Conservation (phyloP, 139 green algal species). For the Penium margaritaceum region DNA sequence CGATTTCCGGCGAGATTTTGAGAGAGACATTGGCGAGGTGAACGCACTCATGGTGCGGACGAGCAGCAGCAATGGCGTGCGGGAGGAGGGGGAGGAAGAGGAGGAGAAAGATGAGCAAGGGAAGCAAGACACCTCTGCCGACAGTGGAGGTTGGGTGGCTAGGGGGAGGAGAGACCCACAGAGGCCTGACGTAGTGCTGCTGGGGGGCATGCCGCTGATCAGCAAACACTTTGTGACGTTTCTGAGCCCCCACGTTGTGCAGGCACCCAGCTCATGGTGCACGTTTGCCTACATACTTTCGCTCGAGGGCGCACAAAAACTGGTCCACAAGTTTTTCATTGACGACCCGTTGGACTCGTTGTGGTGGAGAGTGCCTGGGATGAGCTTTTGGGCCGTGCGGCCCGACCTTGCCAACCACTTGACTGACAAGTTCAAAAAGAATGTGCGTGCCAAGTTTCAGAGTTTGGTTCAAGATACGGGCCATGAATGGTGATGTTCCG, state of each 20-base stretch:
- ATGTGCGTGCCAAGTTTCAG: no score
- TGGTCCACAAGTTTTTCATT: background rate
- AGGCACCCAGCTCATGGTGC: background rate
- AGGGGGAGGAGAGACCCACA: no score
- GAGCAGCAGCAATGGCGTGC: no score
- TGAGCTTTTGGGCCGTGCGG: background rate
- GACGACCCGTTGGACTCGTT: conserved; percentile 1
- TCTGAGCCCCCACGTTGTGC: background rate
- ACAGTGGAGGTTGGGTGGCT: no score
- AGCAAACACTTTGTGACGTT: background rate
- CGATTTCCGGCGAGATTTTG: conserved; percentile 5
- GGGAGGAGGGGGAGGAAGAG: no score
- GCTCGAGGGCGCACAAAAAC: background rate
- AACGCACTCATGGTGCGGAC: no score
- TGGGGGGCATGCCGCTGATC: background rate
- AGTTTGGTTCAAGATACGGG: no score
- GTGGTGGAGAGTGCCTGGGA: background rate
- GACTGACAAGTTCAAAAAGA: no score
- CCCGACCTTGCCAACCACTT: background rate
- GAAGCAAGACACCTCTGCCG: no score
- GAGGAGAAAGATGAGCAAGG: no score
- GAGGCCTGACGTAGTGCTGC: no score
- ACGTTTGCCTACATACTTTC: conserved; percentile 8
- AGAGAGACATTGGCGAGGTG: background rate
- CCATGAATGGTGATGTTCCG: no score